Evolutionary conservation across 495 filamentous ascomycete species (phyloP).

Genomic region (Aspergillus cristatus): DNA sequence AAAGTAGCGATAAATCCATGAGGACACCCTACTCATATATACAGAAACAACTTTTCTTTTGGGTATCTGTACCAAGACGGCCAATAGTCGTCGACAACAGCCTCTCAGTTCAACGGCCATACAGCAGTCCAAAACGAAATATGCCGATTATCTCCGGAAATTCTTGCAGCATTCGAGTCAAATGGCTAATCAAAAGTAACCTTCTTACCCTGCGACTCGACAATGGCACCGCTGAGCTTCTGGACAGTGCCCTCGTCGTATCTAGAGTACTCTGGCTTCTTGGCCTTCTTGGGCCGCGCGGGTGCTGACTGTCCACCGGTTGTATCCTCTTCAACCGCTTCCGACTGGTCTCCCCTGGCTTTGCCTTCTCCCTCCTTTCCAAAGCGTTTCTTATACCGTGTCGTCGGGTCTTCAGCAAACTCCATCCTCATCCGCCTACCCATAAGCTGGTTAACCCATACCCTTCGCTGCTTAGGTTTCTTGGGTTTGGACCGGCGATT

Average conservation of each 20-base stretch:
- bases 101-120: too few relatives aligned
- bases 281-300: slow-evolving; percentile 17
- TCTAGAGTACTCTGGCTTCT: slow-evolving; percentile 27
- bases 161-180: too few relatives aligned
- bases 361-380: slow-evolving; percentile 53
- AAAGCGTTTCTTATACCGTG: slow-evolving; percentile 86
- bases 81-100: too few relatives aligned
- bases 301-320: slow-evolving; percentile 13
- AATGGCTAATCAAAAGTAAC: slow-evolving; percentile 58
- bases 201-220: slow-evolving; percentile 75
- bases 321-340: slow-evolving; percentile 13
- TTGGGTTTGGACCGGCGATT: slow-evolving; percentile 26
- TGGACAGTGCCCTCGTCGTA: slow-evolving; percentile 37
- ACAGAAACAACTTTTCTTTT: too few relatives aligned
- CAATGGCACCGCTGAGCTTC: slow-evolving; percentile 65
- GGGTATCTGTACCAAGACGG: too few relatives aligned
- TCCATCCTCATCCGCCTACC: slow-evolving; percentile 80
- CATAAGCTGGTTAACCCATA: slow-evolving; percentile 72
- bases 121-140: too few relatives aligned
- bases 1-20: too few relatives aligned
- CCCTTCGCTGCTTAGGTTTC: slow-evolving; percentile 57
- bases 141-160: too few relatives aligned
- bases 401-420: slow-evolving; percentile 80
- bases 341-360: slow-evolving; percentile 16
- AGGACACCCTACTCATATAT: too few relatives aligned